Base-by-base conservation (phyloP, 768 basidiomycete genomes). In the Naganishia antarctica region DNA sequence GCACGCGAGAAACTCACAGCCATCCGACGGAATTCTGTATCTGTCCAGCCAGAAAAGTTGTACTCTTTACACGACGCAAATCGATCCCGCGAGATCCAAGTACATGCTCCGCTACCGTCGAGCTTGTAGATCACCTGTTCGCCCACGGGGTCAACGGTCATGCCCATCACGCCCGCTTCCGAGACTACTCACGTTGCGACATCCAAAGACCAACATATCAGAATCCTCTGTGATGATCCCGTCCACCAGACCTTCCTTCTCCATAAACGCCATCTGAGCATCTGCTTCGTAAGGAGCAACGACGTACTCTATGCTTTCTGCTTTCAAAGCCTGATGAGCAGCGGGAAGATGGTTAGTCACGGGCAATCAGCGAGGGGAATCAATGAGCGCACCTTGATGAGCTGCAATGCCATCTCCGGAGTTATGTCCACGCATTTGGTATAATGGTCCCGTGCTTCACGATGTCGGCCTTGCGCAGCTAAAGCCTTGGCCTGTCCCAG, bases 271-370 rank as follows among this genome's bases (percentile, higher is more conserved):
- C 63, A 99, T 83, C 76, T 99, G 96, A 0, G 96, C 91, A 72
- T 99, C 96, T 0, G 96, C 96, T 81, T 99, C 96, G 76, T 98
- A 99, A 0, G 96, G 96, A 4, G 96, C 94, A 18, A 98, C 96
- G 41, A 98, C 81, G 73, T 94, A 96, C 21, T 83, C 75, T 8
- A 98, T 83, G 18, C 80, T 78, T 73, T 96, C 93, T 12, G 87
- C 89, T 50, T 83, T 83, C 32, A 99, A 81, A 12, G 89, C 93
- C 93, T 98, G 69, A 8, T 18, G 29, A 48, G 25, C 13, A 48
- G 26, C 13, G 5, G 40, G 28, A 43, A 25, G 26, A 32, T 41
- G 23, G 11, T 13, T 3, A 40, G 41, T 37, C 13, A 31, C 8
- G 16, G 31, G 18, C 1, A 3, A 47, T 3, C 31, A 26, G 40